Conservation (phyloP, 192 early-diverging fungal species). For the Mortierella claussenii region DNA sequence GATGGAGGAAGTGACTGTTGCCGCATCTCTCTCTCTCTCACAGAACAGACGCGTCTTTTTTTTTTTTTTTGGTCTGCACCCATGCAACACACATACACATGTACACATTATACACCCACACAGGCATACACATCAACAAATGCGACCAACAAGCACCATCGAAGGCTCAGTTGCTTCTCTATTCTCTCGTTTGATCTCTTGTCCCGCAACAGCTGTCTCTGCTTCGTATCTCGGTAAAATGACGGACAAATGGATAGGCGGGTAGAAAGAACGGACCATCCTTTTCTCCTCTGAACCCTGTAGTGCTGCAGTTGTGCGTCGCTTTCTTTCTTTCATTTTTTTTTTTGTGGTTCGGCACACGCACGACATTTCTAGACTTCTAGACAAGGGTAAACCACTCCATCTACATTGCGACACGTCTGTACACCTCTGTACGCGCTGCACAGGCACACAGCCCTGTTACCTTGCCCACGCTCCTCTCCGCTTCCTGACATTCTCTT, state of each 20-base stretch:
- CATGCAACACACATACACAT: too few relatives aligned
- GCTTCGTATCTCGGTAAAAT: slow-evolving; percentile 11
- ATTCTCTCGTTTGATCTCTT: too few relatives aligned
- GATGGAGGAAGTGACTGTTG: slow-evolving; percentile 1
- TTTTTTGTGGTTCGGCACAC: background rate
- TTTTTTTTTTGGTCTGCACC: too few relatives aligned
- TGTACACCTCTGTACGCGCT: background rate
- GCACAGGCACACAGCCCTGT: background rate
- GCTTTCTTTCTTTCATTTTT: slow-evolving; percentile 1
- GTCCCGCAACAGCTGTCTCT: too few relatives aligned
- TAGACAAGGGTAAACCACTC: background rate
- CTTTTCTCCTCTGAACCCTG: slow-evolving; percentile 7
- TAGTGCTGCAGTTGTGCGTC: background rate
- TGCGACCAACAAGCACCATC: too few relatives aligned
- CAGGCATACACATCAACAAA: too few relatives aligned
- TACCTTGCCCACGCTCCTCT: background rate
- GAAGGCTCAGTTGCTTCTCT: too few relatives aligned
- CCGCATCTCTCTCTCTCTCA: too few relatives aligned
- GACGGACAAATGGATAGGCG: background rate
- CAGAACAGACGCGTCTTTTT: too few relatives aligned
- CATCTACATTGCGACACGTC: background rate
- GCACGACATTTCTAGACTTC: background rate
- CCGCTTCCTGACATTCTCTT: background rate
- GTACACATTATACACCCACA: too few relatives aligned
- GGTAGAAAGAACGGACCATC: slow-evolving; percentile 18